Percentiles rank a stretch among this genome's conserved stretches.
Conservation (phyloP, 225 moss, liverwort and hornwort species). For the Pseudisothecium myosuroides region DNA sequence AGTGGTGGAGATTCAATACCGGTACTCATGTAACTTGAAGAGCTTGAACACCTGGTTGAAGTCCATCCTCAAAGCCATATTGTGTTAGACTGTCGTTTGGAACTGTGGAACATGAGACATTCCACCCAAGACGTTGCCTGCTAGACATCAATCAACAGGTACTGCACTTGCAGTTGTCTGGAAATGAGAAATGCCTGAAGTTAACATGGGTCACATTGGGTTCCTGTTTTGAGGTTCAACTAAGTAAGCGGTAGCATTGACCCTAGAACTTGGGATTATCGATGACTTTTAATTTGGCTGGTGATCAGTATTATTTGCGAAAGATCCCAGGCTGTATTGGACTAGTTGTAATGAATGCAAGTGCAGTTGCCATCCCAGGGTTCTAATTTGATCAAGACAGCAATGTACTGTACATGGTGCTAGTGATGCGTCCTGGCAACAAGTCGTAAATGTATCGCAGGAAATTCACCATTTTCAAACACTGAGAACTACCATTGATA, state of each 20-base stretch:
- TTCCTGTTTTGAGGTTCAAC: neutral
- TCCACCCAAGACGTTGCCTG: neutral
- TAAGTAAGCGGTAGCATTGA: neutral
- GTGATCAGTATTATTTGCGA: neutral
- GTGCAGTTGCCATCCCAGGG: neutral
- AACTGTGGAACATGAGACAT: neutral
- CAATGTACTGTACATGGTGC: fast-evolving
- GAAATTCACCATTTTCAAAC: neutral
- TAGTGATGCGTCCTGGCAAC: neutral
- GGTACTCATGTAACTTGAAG: neutral
- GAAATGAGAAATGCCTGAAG: neutral
- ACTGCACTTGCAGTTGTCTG: neutral
- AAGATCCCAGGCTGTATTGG: neutral
- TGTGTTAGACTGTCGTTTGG: neutral
- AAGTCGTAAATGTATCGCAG: neutral
- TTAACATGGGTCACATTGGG: neutral
- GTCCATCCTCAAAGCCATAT: neutral
- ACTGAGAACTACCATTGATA: neutral
- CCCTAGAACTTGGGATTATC: neutral
- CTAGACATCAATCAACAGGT: neutral
- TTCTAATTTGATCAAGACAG: neutral
- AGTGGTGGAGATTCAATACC: neutral
- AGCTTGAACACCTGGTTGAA: neutral
- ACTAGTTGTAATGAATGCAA: neutral
- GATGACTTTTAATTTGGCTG: neutral